Conservation (phyloP, 2,329 filamentous ascomycete genomes). For the Scedosporium dehoogii region DNA sequence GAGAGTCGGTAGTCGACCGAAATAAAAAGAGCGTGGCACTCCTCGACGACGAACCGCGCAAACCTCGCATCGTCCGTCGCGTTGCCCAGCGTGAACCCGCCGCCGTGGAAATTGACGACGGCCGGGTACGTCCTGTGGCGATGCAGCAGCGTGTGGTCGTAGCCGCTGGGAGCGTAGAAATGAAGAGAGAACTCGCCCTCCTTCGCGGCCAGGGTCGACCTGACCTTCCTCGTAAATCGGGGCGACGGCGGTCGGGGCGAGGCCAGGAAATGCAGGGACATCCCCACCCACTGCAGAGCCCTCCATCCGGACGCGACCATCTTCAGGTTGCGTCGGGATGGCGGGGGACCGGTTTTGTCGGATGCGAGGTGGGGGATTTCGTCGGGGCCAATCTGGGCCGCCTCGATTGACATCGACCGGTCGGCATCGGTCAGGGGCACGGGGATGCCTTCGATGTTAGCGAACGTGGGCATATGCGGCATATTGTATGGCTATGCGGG, state of each 20-base stretch:
- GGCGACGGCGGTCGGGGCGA: not conserved
- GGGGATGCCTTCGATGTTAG: conserved; percentile 3
- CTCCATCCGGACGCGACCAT: not conserved
- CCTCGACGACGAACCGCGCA: conserved; percentile 40
- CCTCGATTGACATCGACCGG: not conserved
- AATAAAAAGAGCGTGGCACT: conserved; percentile 48
- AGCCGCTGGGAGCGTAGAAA: not conserved
- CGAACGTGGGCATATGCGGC: not conserved
- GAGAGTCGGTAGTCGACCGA: conserved; percentile 60
- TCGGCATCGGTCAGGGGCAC: not conserved
- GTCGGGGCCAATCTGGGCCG: not conserved
- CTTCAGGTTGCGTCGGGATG: not conserved
- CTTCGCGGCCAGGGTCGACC: not conserved
- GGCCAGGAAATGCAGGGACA: conserved; percentile 2
- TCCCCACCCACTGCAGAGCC: conserved; percentile 1
- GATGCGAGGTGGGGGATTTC: not conserved
- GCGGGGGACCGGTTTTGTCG: conserved; percentile 1
- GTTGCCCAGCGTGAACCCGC: conserved; percentile 54
- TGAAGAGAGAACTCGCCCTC: conserved; percentile 1
- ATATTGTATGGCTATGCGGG: not conserved
- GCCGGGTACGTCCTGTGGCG: conserved; percentile 28
- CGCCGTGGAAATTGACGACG: conserved; percentile 58
- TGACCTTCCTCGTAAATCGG: not conserved
- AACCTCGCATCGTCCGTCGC: conserved; percentile 55
- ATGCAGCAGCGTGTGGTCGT: conserved; percentile 14